A percentile compares a stretch with the other conserved stretches of the same genome.
These are phyloP conservation scores for Aaosphaeria pasadenensis DNA, from an alignment of 2,329 filamentous ascomycete genomes.

Conservation along the genomic window DNA sequence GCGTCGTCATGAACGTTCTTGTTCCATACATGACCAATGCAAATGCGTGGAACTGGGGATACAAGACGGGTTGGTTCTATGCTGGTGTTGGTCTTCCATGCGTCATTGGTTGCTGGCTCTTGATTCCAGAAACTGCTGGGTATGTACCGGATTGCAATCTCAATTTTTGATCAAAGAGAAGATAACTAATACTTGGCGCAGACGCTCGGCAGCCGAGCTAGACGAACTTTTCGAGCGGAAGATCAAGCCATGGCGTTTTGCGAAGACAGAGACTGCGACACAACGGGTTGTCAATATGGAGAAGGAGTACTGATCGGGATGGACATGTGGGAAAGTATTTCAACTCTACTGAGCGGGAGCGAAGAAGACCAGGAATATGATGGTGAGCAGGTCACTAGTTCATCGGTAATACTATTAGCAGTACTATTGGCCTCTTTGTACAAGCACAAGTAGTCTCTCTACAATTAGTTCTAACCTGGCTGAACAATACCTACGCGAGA, in stretches of 20 bases:
- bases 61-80: constrained; percentile 9
- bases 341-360: background rate
- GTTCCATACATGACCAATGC: constrained; percentile 7
- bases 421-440: too few species aligned
- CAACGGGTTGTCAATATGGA: background rate
- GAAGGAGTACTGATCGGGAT: background rate
- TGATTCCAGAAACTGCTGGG: constrained; percentile 6
- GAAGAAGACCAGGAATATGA: background rate
- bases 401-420: too few species aligned
- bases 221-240: constrained; percentile 9
- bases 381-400: too few species aligned
- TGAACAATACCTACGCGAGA: too few species aligned
- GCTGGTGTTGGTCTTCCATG: constrained; percentile 7
- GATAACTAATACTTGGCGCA: background rate
- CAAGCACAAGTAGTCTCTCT: too few species aligned
- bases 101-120: constrained; percentile 5
- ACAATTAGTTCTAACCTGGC: too few species aligned
- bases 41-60: constrained; percentile 7
- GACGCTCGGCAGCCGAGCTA: constrained; percentile 5
- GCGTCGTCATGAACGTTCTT: constrained; percentile 7
- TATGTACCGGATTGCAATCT: background rate
- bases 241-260: constrained; percentile 6
- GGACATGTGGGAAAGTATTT: background rate
- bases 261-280: constrained; percentile 6
- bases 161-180: background rate